Evolutionary conservation across 805 yeast genomes (phyloP).

Genomic region (Pichia scutulata): DNA sequence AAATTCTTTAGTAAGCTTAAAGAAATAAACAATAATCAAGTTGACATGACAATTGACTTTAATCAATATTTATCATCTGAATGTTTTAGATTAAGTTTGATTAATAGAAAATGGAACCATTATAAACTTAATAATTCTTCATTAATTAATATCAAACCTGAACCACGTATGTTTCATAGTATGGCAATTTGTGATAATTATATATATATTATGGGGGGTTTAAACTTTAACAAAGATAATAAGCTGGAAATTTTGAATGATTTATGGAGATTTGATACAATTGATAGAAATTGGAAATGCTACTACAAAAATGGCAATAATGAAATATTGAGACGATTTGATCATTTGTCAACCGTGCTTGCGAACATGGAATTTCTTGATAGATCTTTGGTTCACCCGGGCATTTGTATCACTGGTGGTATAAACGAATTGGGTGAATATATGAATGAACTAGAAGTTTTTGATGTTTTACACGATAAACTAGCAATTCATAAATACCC

Average conservation of each 20-base stretch:
- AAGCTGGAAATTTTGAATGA: slow-evolving; percentile 46
- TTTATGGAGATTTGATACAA: slow-evolving; percentile 58
- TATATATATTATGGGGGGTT: slow-evolving; percentile 60
- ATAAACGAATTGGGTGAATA: slow-evolving; percentile 29
- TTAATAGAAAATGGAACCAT: slow-evolving; percentile 49
- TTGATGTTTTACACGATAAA: slow-evolving; percentile 31
- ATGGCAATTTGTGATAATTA: slow-evolving; percentile 42
- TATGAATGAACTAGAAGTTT: slow-evolving; percentile 32
- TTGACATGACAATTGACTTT: background rate
- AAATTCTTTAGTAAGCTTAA: slow-evolving; percentile 26
- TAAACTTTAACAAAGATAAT: slow-evolving; percentile 34
- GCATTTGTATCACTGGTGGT: slow-evolving; percentile 51
- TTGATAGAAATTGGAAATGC: slow-evolving; percentile 45
- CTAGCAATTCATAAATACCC: background rate
- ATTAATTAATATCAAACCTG: slow-evolving; percentile 21
- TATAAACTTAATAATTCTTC: slow-evolving; percentile 25
- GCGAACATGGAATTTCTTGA: slow-evolving; percentile 32
- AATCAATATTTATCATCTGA: slow-evolving; percentile 49
- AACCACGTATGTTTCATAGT: slow-evolving; percentile 54
- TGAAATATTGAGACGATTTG: slow-evolving; percentile 32
- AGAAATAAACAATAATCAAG: background rate
- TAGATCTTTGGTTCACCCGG: slow-evolving; percentile 33
- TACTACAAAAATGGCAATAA: slow-evolving; percentile 32
- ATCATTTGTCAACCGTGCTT: slow-evolving; percentile 42
- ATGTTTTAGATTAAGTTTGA: slow-evolving; percentile 49